Conservation (phyloP, 2,329 filamentous ascomycete genomes). For the Teratosphaeria destructans region DNA sequence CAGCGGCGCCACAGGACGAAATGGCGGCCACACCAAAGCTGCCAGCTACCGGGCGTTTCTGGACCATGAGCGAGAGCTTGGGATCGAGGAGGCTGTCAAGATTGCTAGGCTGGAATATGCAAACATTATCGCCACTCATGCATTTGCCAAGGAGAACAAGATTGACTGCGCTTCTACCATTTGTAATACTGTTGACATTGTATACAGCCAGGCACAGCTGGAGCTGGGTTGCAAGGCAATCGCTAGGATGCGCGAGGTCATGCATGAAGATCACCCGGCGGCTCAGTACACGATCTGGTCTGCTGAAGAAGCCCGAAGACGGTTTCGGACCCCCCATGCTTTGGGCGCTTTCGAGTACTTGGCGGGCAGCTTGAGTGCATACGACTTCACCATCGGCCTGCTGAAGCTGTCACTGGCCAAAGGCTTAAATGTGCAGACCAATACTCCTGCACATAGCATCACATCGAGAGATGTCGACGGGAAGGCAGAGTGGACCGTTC, state of each 20-base stretch:
- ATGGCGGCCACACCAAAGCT: constrained; percentile 41
- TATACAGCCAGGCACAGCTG: constrained; percentile 43
- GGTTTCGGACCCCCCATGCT: constrained; percentile 29
- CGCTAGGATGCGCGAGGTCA: constrained; percentile 34
- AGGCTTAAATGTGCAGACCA: constrained; percentile 44
- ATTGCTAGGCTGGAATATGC: constrained; percentile 31
- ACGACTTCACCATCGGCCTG: constrained; percentile 30
- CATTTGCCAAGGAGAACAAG: constrained; percentile 38
- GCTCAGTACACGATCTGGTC: constrained; percentile 37
- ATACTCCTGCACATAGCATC: constrained; percentile 33
- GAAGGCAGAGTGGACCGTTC: constrained; percentile 10
- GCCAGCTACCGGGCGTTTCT: constrained; percentile 43
- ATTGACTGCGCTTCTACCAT: constrained; percentile 42
- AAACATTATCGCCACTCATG: constrained; percentile 45
- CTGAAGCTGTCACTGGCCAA: constrained; percentile 34
- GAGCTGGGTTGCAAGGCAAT: constrained; percentile 30
- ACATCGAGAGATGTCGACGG: neutral
- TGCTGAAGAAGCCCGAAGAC: constrained; percentile 32
- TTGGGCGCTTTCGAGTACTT: constrained; percentile 40
- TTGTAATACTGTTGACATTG: constrained; percentile 47
- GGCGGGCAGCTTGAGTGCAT: constrained; percentile 33
- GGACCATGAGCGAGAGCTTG: constrained; percentile 36
- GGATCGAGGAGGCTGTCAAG: constrained; percentile 38
- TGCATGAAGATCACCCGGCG: constrained; percentile 34
- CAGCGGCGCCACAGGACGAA: constrained; percentile 32